Base-by-base conservation (phyloP, 441 rosid genomes). In the Aleurites moluccanus region DNA sequence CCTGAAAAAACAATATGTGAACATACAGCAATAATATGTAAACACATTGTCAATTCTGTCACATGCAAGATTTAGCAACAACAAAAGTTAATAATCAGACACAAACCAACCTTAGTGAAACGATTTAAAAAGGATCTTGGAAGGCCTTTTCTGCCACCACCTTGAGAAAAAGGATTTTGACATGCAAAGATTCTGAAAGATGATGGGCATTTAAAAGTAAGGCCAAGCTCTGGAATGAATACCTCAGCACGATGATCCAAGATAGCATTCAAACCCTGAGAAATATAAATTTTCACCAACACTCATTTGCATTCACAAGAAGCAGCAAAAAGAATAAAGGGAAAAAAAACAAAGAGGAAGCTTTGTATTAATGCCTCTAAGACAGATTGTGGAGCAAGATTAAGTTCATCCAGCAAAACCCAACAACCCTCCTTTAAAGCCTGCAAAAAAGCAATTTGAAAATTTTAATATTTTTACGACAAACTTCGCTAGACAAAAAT, bases 351-450 rank as follows among this genome's bases (percentile, higher is more conserved):
- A 14, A 50, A 59, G 1, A 38, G 75, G 21, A 60, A 74, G 30
- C 65, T 62, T 74, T 42, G 45, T 44, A 53, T 65, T 72, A 65
- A 59, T 83, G 77, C 98, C 98, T 96, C 98, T 72, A 96, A 83
- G 77, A 96, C 99, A 71, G 99, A 96, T 81, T 96, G 99, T 21
- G 98, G 97, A 73, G 99, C 98, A 79, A 96, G 98, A 88, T 96
- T 96, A 77, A 96, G 89, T 86, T 96, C 99, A 83, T 96, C 99
- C 69, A 96, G 87, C 88, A 96, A 83, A 81, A 96, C 95, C 99
- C 99, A 96, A 73, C 88, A 90, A 78, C 99, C 99, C 78, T 92
- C 92, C 88, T 96, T 96, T 44, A 96, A 83, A 73, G 99, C 99
- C 98, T 94, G 83, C 55, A 63, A 69, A 70, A 53, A 35, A 40